Evolutionary conservation across 495 filamentous ascomycete genomes (phyloP).

Genomic region (Aspergillus hancockii): DNA sequence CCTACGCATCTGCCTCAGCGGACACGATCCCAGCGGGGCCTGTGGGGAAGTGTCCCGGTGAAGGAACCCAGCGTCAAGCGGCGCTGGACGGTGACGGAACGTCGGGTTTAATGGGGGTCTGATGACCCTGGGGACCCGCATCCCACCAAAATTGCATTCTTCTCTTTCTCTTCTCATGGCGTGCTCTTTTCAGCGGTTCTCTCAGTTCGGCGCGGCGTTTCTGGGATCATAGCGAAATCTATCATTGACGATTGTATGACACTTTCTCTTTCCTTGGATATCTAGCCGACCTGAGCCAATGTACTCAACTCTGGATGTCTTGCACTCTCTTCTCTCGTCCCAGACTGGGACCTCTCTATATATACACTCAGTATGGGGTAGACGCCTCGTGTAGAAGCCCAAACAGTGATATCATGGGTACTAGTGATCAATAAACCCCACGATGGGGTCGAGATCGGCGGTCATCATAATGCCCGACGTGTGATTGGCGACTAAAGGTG

Average conservation of each 20-base stretch:
- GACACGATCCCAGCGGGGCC: constrained; percentile 41
- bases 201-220: constrained; percentile 8
- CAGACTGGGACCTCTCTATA: too few species aligned
- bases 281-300: not conserved
- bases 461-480: not conserved
- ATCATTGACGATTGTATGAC: not conserved
- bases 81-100: constrained; percentile 48
- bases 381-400: too few species aligned
- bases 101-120: constrained; percentile 29
- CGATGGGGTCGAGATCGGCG: not conserved
- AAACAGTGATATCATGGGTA: not conserved
- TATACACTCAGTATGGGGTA: too few species aligned
- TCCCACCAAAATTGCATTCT: not conserved
- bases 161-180: not conserved
- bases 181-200: not conserved
- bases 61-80: constrained; percentile 34
- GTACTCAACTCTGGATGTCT: not conserved
- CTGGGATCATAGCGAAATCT: not conserved
- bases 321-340: too few species aligned
- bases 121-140: not conserved
- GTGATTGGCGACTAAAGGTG: not conserved
- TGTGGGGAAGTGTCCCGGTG: constrained; percentile 44
- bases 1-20: constrained; percentile 34
- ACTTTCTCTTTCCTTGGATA: not conserved
- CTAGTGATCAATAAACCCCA: not conserved